phyloP scores from a whole-genome alignment of 2,329 filamentous ascomycete species.

The Paradendryphiella salina region DNA sequence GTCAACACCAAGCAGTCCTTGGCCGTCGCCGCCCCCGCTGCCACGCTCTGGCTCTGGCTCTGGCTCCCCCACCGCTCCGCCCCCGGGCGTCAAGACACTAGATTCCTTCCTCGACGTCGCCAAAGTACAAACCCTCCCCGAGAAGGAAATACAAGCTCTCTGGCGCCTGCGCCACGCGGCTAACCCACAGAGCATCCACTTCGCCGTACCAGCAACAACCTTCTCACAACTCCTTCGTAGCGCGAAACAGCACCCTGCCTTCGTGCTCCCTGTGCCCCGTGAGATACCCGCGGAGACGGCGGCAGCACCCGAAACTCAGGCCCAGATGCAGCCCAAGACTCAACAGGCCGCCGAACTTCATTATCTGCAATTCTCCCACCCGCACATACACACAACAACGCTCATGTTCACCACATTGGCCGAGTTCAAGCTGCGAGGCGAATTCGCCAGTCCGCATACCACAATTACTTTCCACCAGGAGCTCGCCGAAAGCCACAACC shows the following conservation, averaged over 20 bases:
- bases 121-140: constrained; percentile 72
- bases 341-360: constrained; percentile 83
- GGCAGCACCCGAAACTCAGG: constrained; percentile 13
- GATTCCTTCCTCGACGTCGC: constrained; percentile 74
- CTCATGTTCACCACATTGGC: constrained; percentile 92
- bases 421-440: constrained; percentile 87
- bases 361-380: constrained; percentile 95
- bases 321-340: constrained; percentile 37
- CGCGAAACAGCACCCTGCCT: constrained; percentile 78
- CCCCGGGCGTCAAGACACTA: constrained; percentile 64
- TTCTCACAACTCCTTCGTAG: constrained; percentile 72
- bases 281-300: constrained; percentile 43
- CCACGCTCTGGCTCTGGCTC: constrained; percentile 26
- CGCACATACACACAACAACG: constrained; percentile 61
- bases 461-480: constrained; percentile 92
- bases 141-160: constrained; percentile 80
- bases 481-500: constrained; percentile 69
- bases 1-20: constrained; percentile 22
- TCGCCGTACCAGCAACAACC: constrained; percentile 72
- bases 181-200: constrained; percentile 77
- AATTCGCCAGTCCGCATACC: constrained; percentile 89
- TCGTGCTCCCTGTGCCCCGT: constrained; percentile 84
- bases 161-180: constrained; percentile 87
- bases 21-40: constrained; percentile 33
- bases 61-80: constrained; percentile 33